Percentiles rank a stretch among this genome's conserved stretches.
phyloP scores from a whole-genome alignment of 345 rosid species.

The Gossypium rotundifolium region DNA sequence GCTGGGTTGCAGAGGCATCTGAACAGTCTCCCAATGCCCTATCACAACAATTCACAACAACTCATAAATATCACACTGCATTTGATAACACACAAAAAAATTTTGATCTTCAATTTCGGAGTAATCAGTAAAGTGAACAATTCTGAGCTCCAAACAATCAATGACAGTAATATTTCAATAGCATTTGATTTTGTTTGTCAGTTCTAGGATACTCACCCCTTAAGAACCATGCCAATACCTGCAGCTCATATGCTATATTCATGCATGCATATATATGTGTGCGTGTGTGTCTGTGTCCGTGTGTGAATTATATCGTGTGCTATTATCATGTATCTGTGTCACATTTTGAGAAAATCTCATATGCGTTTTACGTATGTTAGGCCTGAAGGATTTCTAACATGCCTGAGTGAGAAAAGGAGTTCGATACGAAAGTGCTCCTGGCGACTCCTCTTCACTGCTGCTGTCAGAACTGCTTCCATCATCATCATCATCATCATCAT shows the following conservation, averaged over 20 bases:
- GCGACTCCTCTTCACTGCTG: slow-evolving; percentile 67
- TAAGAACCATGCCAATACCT: not conserved
- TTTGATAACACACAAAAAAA: not conserved
- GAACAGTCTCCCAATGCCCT: slow-evolving; percentile 95
- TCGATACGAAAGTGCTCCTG: slow-evolving; percentile 59
- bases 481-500: slow-evolving; percentile 37
- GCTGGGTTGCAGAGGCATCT: slow-evolving; percentile 98
- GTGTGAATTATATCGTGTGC: not conserved
- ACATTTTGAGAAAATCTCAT: not conserved
- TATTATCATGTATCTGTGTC: not conserved
- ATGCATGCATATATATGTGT: not conserved
- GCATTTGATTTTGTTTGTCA: not conserved
- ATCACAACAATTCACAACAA: slow-evolving; percentile 10
- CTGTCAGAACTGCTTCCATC: slow-evolving; percentile 51
- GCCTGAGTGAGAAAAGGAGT: slow-evolving; percentile 90
- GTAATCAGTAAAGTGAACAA: not conserved
- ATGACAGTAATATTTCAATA: not conserved
- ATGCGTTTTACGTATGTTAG: not conserved
- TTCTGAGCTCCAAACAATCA: not conserved
- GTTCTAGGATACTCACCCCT: not conserved
- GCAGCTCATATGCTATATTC: not conserved
- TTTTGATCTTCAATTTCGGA: not conserved
- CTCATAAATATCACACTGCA: not conserved
- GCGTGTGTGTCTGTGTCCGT: too few relatives aligned
- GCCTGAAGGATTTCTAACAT: slow-evolving; percentile 9